Conservation (phyloP, 2,329 filamentous ascomycete species). For the Cytospora piceicola region DNA sequence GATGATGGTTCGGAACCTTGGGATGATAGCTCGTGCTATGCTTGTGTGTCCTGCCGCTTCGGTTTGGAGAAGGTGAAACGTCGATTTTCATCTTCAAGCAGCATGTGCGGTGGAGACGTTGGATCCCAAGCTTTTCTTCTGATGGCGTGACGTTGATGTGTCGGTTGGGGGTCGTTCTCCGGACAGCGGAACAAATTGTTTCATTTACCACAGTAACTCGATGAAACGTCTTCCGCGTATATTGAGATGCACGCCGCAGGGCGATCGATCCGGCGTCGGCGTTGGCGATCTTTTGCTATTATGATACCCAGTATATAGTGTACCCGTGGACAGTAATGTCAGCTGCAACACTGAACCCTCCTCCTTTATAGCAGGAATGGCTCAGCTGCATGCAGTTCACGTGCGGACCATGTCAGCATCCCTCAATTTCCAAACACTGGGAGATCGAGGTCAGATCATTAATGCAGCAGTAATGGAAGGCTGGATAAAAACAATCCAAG, state of each 20-base stretch:
- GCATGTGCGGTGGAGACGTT: not conserved
- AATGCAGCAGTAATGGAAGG: too few species aligned
- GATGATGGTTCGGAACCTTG: not conserved
- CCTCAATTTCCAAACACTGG: not conserved
- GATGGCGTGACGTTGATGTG: conserved; percentile 1
- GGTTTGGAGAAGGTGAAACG: not conserved
- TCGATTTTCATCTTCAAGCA: not conserved
- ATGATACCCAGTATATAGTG: not conserved
- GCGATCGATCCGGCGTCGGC: not conserved
- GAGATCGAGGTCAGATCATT: not conserved
- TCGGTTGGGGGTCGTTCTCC: not conserved
- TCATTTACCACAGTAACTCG: not conserved
- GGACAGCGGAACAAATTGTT: not conserved
- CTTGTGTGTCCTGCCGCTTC: not conserved
- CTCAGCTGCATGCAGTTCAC: not conserved
- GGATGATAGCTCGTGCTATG: not conserved
- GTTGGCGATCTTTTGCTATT: not conserved
- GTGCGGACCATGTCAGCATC: not conserved
- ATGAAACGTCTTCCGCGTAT: not conserved
- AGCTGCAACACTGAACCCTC: not conserved
- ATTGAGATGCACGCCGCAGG: not conserved
- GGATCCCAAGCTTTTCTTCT: too few species aligned
- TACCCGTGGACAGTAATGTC: not conserved
- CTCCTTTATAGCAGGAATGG: not conserved
- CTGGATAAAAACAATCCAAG: too few species aligned